These are phyloP conservation scores for Paramecium biaurelia DNA, from an alignment of 73 alveolate species.

Conservation along the genomic window DNA sequence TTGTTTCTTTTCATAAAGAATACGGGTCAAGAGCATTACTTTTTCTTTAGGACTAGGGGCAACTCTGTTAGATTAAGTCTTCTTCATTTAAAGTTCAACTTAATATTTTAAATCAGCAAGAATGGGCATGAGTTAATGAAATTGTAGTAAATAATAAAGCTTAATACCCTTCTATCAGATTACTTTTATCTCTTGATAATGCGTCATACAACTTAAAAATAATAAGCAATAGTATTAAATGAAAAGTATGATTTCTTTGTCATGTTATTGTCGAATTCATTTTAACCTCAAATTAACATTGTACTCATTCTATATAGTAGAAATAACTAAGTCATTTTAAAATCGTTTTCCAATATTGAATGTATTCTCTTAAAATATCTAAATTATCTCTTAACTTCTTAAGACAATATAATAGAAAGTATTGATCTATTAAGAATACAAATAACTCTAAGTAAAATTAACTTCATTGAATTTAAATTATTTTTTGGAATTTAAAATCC, in stretches of 20 bases:
- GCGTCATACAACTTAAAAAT: not conserved
- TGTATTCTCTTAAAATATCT: not conserved
- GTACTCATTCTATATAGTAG: not conserved
- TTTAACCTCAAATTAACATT: not conserved
- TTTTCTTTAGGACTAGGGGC: constrained; percentile 30
- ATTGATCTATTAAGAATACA: not conserved
- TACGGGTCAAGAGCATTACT: constrained; percentile 41
- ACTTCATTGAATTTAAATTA: not conserved
- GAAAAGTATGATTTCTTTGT: not conserved
- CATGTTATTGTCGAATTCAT: not conserved
- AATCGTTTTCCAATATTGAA: not conserved
- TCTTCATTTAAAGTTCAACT: constrained; percentile 51
- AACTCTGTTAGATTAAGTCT: not conserved
- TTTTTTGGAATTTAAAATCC: not conserved
- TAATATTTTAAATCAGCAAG: constrained; percentile 41
- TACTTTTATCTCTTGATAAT: not conserved
- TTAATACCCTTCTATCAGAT: not conserved
- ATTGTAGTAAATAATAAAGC: not conserved
- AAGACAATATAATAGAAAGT: not conserved
- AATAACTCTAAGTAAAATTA: not conserved
- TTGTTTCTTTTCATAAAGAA: not conserved
- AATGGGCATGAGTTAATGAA: constrained; percentile 39
- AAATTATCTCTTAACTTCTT: not conserved
- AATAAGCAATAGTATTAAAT: not conserved
- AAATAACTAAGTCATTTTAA: not conserved